phyloP scores from a whole-genome alignment of 257 asterid species.

The Paulownia fortunei region DNA sequence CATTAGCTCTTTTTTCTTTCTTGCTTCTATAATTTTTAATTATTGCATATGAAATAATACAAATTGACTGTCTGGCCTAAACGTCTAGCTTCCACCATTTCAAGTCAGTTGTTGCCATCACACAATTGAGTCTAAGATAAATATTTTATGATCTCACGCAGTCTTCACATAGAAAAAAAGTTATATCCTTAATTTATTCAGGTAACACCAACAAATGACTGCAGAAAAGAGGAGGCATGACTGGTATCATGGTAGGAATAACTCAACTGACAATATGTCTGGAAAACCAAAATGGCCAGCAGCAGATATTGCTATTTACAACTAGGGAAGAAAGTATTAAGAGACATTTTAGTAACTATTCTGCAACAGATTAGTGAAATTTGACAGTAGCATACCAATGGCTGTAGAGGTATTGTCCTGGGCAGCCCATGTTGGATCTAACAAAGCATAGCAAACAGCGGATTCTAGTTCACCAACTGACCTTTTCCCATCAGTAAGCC shows the following conservation, averaged over 20 bases:
- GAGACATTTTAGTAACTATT: neutral
- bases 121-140: neutral
- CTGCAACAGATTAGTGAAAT: neutral
- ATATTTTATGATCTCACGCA: neutral
- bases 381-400: slow-evolving; percentile 63
- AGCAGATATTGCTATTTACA: slow-evolving; percentile 10
- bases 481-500: slow-evolving; percentile 92
- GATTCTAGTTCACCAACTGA: slow-evolving; percentile 87
- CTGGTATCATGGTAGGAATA: neutral
- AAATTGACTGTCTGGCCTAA: neutral
- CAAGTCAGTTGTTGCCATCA: slow-evolving; percentile 1
- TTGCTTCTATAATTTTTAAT: no score
- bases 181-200: neutral
- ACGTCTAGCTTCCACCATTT: slow-evolving; percentile 7
- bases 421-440: slow-evolving; percentile 98
- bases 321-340: neutral
- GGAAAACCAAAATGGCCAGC: neutral
- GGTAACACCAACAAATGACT: neutral
- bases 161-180: neutral
- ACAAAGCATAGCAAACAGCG: slow-evolving; percentile 88
- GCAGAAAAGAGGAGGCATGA: neutral
- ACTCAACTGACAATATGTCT: neutral
- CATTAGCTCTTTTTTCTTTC: neutral
- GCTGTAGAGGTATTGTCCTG: slow-evolving; percentile 99
- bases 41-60: neutral